Evolutionary conservation across 1,139 yeast genomes (phyloP).

Genomic region (Debaryomyces sp.): DNA sequence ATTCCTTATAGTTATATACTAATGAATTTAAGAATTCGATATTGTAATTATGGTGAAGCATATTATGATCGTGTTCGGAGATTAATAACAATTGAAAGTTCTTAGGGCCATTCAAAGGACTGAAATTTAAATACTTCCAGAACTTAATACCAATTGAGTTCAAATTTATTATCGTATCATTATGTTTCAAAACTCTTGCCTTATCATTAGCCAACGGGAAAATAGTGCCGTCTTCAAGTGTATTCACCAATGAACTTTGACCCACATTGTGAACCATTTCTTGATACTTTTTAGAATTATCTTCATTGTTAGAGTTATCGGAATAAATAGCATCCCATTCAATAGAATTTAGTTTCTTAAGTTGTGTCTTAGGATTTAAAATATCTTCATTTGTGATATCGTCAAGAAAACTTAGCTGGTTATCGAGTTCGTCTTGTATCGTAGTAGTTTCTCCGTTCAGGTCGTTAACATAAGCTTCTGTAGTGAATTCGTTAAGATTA

Average conservation of each 20-base stretch:
- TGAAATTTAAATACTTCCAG: conserved; percentile 60
- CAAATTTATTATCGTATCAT: conserved; percentile 32
- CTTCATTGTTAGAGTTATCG: conserved; percentile 19
- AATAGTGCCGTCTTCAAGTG: conserved; percentile 8
- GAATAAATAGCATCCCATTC: conserved; percentile 42
- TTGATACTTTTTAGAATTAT: conserved; percentile 26
- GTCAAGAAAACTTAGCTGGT: conserved; percentile 41
- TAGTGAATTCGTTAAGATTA: conserved; percentile 34
- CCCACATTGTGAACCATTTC: conserved; percentile 21
- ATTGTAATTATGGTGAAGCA: conserved; percentile 18
- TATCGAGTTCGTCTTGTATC: conserved; percentile 26
- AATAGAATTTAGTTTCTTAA: conserved; percentile 27
- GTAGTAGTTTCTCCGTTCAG: conserved; percentile 5
- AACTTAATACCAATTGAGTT: conserved; percentile 43
- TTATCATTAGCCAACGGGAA: conserved; percentile 19
- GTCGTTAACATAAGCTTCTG: conserved; percentile 24
- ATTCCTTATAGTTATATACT: conserved; percentile 45
- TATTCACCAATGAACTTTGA: conserved; percentile 12
- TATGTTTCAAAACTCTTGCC: conserved; percentile 31
- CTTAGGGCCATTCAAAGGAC: conserved; percentile 53
- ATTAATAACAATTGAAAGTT: conserved; percentile 57
- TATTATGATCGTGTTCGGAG: conserved; percentile 27
- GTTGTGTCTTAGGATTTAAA: conserved; percentile 31
- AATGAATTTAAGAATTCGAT: conserved; percentile 44
- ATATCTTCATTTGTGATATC: conserved; percentile 37